phyloP scores from a whole-genome alignment of 805 yeast species.

The Hanseniaspora lindneri region DNA sequence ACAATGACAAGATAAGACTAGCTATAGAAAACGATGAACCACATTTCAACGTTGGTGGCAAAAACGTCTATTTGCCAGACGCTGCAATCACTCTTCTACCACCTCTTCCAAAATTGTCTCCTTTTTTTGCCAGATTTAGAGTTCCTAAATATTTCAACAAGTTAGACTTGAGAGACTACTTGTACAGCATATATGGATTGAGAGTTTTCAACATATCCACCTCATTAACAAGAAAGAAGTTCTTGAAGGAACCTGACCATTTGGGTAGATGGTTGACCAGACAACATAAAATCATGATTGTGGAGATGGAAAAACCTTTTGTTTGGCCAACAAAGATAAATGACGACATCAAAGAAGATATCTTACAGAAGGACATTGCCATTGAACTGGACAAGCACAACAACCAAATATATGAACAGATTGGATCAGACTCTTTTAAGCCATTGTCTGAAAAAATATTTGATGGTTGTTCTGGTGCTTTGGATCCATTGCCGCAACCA shows the following conservation, averaged over 20 bases:
- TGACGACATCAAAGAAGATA: slow-evolving; percentile 33
- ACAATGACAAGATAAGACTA: neutral
- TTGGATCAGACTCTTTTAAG: slow-evolving; percentile 57
- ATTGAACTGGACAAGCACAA: neutral
- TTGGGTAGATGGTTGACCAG: slow-evolving; percentile 9
- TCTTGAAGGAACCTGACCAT: neutral
- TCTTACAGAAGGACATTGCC: neutral
- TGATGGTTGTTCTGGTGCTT: slow-evolving; percentile 53
- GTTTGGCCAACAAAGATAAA: slow-evolving; percentile 56
- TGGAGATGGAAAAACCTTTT: slow-evolving; percentile 91
- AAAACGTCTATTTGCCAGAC: slow-evolving; percentile 68
- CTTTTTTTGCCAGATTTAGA: slow-evolving; percentile 90
- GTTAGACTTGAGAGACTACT: slow-evolving; percentile 84
- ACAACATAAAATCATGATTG: slow-evolving; percentile 89
- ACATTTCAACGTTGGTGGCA: slow-evolving; percentile 73
- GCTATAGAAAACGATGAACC: slow-evolving; percentile 53
- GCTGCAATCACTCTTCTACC: slow-evolving; percentile 70
- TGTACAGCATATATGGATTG: slow-evolving; percentile 80
- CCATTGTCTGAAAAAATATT: slow-evolving; percentile 50
- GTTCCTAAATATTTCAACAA: slow-evolving; percentile 92
- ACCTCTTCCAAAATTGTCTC: slow-evolving; percentile 93
- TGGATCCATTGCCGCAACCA: slow-evolving; percentile 50
- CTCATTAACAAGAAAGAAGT: slow-evolving; percentile 53
- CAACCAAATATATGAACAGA: neutral
- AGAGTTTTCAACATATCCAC: slow-evolving; percentile 82